Base-by-base conservation (phyloP, 2,329 filamentous ascomycete species). In the Botryotinia calthae region DNA sequence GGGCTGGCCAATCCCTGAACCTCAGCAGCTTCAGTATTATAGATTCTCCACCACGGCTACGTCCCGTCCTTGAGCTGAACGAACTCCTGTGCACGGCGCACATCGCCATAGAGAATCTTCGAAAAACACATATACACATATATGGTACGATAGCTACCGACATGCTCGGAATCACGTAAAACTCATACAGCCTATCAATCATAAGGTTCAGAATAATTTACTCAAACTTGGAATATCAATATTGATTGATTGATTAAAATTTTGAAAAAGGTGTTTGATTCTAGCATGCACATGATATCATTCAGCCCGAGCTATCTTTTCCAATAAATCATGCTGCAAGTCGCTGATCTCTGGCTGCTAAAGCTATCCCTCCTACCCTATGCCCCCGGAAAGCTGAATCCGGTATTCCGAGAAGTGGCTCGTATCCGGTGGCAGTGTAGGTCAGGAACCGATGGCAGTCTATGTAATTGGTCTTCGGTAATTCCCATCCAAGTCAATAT, bases 201-300 rank as follows among this genome's bases (percentile, higher is more conserved):
- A 28, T 18, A 28, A 0, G 14, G 2, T 28, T 28, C 1, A 5
- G 14, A 54, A 28, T 7, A 1, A 28, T 54, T 2, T 0, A 18
- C 3, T 18, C 51, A 7, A 4, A 18, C 2, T 8, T 1, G n/a
- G 28, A 28, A 28, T 8, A 18, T 14, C 16, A 28, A 54, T 3
- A 18, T 18, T 18, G 51, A 28, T 28, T 28, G 51, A 1, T 16
- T 54, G 14, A 28, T 28, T 28, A 8, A 54, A 14, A 28, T 28
- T 54, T 54, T 54, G 1, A 8, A 54, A 28, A 28, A 16, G 6
- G 1, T 16, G 5, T 28, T 16, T 54, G 14, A 28, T 54, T 28
- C 28, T 4, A 2, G 14, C 8, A 14, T 40, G 12, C 10, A 25
- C 12, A 40, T 37, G 34, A 16, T 25, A 16, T 16, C 0, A 3